Evolutionary conservation across 1,139 yeast species (phyloP), one percentile per base, ranked within the genome.

Genomic region (Schwanniomyces etchellsii): DNA sequence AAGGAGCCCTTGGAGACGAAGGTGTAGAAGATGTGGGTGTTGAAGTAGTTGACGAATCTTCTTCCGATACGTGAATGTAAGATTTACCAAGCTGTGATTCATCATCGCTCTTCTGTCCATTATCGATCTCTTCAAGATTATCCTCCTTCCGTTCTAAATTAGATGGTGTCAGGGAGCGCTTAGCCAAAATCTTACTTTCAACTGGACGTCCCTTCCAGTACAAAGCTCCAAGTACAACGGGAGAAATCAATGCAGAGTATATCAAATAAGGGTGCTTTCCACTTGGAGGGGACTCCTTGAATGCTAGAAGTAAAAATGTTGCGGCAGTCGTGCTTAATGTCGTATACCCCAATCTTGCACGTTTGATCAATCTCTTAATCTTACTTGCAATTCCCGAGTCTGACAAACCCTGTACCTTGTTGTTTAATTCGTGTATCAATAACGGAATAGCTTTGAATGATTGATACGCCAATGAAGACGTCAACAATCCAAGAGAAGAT

Each of bases 191-290:
- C 26, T 42, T 43, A 13, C 37, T 35, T 27, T 51, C 55, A 28
- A 36, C 33, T 7, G 26, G 26, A 28, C 34, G 45, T 9, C 45
- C 35, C 11, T 42, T 40, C 31, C 44, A 55, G 28, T 48, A 47
- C 35, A 60, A 50, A 31, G 51, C 50, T 3, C 47, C 43, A 22
- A 58, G 39, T 5, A 65, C 54, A 20, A 56, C 29, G 4, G 75
- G 73, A 21, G 68, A 66, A 12, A 74, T 71, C 14, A 71, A 32
- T n/a, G 75, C 70, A n/a, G 77, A 60, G 44, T 74, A 74, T 22
- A 74, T 44, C 44, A 74, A 64, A 44, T 74, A 74, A 5, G 80
- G 80, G 50, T 74, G 81, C 43, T 66, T 66, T 26, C 64, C 77
- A 31, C 57, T 47, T 5, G 51, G 39, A 7, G 72, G 60, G 7